Percentiles rank a stretch among this genome's conserved stretches.
These are phyloP conservation scores for Vairimorpha ceranae DNA, from an alignment of 371 early-diverging fungal genomes.

Conservation along the genomic window DNA sequence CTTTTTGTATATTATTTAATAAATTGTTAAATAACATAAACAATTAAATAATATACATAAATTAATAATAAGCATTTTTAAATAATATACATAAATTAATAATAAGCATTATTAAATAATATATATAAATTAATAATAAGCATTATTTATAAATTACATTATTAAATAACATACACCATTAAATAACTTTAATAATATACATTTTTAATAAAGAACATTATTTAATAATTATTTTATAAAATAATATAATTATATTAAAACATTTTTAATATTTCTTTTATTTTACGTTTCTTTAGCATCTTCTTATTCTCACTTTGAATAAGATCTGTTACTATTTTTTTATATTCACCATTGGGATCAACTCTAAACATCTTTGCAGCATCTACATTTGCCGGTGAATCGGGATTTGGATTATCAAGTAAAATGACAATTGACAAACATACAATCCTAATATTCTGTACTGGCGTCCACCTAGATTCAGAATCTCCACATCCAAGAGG, in stretches of 20 bases:
- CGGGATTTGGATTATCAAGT: conserved; percentile 88
- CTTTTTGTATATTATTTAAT: no score
- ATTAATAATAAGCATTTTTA: no score
- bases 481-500: conserved; percentile 64
- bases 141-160: no score
- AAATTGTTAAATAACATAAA: no score
- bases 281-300: conserved; percentile 7
- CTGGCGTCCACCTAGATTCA: conserved; percentile 71
- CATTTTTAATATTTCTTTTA: not conserved
- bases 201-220: no score
- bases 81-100: no score
- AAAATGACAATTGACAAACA: conserved; percentile 82
- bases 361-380: conserved; percentile 67
- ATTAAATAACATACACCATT: no score
- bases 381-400: conserved; percentile 91
- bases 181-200: no score
- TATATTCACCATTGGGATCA: conserved; percentile 50
- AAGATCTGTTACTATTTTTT: conserved; percentile 48
- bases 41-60: no score
- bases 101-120: no score
- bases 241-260: not conserved
- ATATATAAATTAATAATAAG: no score
- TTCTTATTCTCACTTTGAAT: conserved; percentile 26
- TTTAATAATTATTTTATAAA: no score
- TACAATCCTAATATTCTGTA: conserved; percentile 91